phyloP scores from a whole-genome alignment of 176 grass and related monocot genomes.

The Typha latifolia region DNA sequence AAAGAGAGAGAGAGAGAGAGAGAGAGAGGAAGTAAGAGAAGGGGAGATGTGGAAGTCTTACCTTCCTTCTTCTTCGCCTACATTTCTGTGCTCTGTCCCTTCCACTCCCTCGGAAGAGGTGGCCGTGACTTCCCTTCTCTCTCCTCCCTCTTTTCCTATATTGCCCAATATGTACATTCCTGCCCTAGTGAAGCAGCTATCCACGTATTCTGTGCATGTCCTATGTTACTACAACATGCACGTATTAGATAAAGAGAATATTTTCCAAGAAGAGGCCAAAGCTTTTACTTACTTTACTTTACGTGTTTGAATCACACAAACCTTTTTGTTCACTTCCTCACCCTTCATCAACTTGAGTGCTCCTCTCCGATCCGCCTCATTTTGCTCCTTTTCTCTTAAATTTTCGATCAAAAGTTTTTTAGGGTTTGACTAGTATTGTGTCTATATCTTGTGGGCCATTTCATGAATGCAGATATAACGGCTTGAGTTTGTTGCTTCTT shows the following conservation, averaged over 20 bases:
- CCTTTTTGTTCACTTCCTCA: slow-evolving; percentile 10
- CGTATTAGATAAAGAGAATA: slow-evolving; percentile 14
- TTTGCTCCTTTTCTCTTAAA: too few species aligned
- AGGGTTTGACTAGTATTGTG: not conserved
- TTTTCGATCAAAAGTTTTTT: not conserved
- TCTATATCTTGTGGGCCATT: not conserved
- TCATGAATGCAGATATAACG: not conserved
- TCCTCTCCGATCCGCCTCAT: not conserved
- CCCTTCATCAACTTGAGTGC: slow-evolving; percentile 7
- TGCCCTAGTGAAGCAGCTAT: not conserved
- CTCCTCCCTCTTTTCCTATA: not conserved
- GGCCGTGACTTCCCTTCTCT: not conserved
- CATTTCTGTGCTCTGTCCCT: slow-evolving; percentile 34
- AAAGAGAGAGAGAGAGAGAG: not conserved
- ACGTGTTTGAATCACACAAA: too few species aligned
- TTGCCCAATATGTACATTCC: not conserved
- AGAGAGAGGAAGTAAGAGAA: not conserved
- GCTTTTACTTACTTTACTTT: slow-evolving; percentile 3
- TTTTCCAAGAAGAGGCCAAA: slow-evolving; percentile 17
- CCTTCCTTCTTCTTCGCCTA: slow-evolving; percentile 33
- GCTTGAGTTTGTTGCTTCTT: not conserved
- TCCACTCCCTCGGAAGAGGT: not conserved
- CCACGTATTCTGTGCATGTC: slow-evolving; percentile 1
- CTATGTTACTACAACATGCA: not conserved
- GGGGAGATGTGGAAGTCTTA: slow-evolving; percentile 16